A percentile compares a stretch with the other conserved stretches of the same genome.
These are phyloP conservation scores for Zygosaccharomyces siamensis DNA, from an alignment of 805 yeast species.

Conservation along the genomic window DNA sequence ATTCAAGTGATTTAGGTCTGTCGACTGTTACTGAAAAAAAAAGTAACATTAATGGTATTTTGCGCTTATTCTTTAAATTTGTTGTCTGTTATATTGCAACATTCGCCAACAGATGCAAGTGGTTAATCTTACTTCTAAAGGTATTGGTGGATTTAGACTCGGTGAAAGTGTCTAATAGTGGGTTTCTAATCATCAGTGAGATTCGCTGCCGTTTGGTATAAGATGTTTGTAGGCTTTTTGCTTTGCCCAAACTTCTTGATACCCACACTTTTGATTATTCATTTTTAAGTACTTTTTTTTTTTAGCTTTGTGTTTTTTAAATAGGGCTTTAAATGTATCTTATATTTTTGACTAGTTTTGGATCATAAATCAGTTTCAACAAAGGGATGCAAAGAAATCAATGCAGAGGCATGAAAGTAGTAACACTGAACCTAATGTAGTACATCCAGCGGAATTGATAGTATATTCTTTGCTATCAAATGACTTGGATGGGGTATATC, in stretches of 20 bases:
- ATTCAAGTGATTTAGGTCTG: slow-evolving; percentile 46
- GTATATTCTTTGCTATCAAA: slow-evolving; percentile 30
- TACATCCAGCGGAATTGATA: slow-evolving; percentile 32
- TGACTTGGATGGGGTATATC: slow-evolving; percentile 31
- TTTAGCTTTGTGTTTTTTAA: background rate
- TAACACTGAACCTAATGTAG: slow-evolving; percentile 9
- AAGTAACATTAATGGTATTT: slow-evolving; percentile 40
- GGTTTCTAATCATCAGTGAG: slow-evolving; percentile 41
- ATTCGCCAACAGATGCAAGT: slow-evolving; percentile 16
- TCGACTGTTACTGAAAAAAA: slow-evolving; percentile 39
- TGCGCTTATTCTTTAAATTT: slow-evolving; percentile 56
- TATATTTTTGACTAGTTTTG: too few species aligned
- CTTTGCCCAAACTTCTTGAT: background rate
- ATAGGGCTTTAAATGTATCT: too few species aligned
- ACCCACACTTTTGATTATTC: too few species aligned
- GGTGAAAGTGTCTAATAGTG: slow-evolving; percentile 42
- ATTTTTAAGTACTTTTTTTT: background rate
- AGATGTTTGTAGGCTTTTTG: too few species aligned
- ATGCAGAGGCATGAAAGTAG: slow-evolving; percentile 5
- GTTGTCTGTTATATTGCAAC: slow-evolving; percentile 58
- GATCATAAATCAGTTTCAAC: too few species aligned
- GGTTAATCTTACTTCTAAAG: slow-evolving; percentile 50
- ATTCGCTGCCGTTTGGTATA: slow-evolving; percentile 26
- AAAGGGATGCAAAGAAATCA: too few species aligned
- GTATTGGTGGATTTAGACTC: slow-evolving; percentile 43